Percentiles rank a stretch among this genome's conserved stretches.
phyloP scores from a whole-genome alignment of 768 basidiomycete genomes.

The Lactifluus piperatus region DNA sequence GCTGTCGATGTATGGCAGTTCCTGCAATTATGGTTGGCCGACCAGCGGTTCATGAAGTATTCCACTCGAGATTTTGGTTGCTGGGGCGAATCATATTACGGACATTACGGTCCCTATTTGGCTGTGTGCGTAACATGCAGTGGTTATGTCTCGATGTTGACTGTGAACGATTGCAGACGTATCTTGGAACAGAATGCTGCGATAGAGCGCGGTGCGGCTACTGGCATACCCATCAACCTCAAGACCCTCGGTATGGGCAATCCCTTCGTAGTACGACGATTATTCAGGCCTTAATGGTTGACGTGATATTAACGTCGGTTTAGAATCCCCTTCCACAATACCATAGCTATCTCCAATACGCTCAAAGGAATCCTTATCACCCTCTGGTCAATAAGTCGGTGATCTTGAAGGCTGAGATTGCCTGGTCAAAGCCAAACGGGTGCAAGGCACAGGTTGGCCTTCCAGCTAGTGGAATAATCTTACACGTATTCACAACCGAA shows the following conservation, averaged over 20 bases:
- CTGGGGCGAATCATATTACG: constrained; percentile 54
- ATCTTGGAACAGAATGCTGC: constrained; percentile 52
- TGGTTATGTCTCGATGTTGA: neutral
- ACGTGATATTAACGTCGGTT: neutral
- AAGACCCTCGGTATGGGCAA: constrained; percentile 55
- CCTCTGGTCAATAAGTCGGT: constrained; percentile 38
- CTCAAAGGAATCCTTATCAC: constrained; percentile 45
- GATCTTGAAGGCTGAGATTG: constrained; percentile 34
- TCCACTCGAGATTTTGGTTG: constrained; percentile 40
- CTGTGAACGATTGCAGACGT: constrained; percentile 24
- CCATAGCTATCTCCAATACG: constrained; percentile 48
- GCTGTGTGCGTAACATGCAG: too few species aligned
- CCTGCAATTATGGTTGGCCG: constrained; percentile 50
- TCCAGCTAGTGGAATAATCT: neutral
- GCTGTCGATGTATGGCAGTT: constrained; percentile 51
- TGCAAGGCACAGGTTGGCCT: constrained; percentile 40
- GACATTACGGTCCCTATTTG: constrained; percentile 32
- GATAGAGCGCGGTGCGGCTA: constrained; percentile 37
- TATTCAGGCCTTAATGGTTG: neutral
- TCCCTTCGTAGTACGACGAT: constrained; percentile 41
- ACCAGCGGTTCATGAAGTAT: constrained; percentile 44
- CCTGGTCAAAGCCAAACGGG: constrained; percentile 36
- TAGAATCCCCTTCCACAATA: constrained; percentile 42
- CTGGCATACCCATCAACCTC: constrained; percentile 46
- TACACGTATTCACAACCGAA: neutral